Conservation (phyloP, 495 filamentous ascomycete species). For the Oidiodendron maius region DNA sequence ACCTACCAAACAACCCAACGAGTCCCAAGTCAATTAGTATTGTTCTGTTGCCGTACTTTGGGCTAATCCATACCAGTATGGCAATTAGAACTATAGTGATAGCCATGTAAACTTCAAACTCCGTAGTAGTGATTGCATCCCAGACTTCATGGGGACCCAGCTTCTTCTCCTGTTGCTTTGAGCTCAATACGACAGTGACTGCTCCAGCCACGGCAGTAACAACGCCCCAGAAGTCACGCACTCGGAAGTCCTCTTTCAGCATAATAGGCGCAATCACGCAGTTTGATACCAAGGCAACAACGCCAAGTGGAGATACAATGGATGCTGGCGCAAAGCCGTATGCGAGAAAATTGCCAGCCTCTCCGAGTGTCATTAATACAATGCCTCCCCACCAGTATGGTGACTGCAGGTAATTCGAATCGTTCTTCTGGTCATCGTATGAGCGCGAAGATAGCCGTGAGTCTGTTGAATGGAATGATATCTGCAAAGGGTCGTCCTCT, state of each 20-base stretch:
- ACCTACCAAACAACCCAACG: conserved; percentile 84
- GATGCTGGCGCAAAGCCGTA: conserved; percentile 99
- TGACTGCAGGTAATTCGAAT: conserved; percentile 63
- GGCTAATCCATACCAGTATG: conserved; percentile 73
- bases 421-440: conserved; percentile 17
- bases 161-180: conserved; percentile 82
- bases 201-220: conserved; percentile 77
- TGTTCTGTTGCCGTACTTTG: conserved; percentile 70
- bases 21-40: conserved; percentile 91
- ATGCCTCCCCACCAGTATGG: conserved; percentile 97
- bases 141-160: conserved; percentile 87
- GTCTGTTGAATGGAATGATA: conserved; percentile 37
- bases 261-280: conserved; percentile 92
- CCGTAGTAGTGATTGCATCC: conserved; percentile 80
- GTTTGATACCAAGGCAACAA: conserved; percentile 92
- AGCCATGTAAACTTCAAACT: conserved; percentile 85
- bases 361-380: conserved; percentile 84
- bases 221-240: conserved; percentile 84
- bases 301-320: conserved; percentile 93
- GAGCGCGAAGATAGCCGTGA: conserved; percentile 31
- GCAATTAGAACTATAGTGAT: conserved; percentile 68
- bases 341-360: conserved; percentile 92
- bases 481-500: conserved; percentile 43
- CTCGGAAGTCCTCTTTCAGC: conserved; percentile 82
- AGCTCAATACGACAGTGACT: conserved; percentile 90